These are phyloP conservation scores for Linnemannia hyalina DNA, from an alignment of 192 early-diverging fungal species.

Conservation along the genomic window DNA sequence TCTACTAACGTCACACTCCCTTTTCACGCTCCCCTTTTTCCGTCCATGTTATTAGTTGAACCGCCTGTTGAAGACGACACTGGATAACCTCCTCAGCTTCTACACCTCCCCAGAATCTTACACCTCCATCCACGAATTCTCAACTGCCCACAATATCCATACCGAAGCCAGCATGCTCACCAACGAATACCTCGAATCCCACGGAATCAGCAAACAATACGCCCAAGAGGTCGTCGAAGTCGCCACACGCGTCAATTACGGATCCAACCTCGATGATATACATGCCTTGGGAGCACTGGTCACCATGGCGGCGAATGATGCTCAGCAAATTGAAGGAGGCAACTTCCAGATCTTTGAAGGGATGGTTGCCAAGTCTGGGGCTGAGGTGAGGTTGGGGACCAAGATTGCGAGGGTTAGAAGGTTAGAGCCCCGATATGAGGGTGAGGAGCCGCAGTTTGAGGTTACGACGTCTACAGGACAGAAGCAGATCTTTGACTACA, in stretches of 20 bases:
- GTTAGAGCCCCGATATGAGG: constrained; percentile 14
- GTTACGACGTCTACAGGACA: constrained; percentile 51
- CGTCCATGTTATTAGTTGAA: constrained; percentile 31
- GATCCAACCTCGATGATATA: constrained; percentile 66
- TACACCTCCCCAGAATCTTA: constrained; percentile 58
- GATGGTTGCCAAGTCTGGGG: constrained; percentile 59
- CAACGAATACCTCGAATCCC: constrained; percentile 48
- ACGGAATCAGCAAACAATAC: constrained; percentile 56
- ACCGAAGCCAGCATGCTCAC: constrained; percentile 43
- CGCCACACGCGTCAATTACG: constrained; percentile 75
- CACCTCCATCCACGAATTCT: constrained; percentile 40
- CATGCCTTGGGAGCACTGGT: constrained; percentile 72
- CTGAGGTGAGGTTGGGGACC: constrained; percentile 63
- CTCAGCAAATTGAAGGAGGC: constrained; percentile 63
- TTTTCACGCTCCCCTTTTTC: constrained; percentile 1
- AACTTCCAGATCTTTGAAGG: constrained; percentile 74
- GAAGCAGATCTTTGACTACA: constrained; percentile 65
- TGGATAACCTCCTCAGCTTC: constrained; percentile 39
- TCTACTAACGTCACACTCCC: not conserved
- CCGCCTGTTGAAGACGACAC: constrained; percentile 26
- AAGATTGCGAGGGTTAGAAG: constrained; percentile 52
- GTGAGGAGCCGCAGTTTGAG: constrained; percentile 34
- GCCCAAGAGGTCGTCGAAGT: constrained; percentile 68
- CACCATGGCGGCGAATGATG: constrained; percentile 63
- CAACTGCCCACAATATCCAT: constrained; percentile 40